A percentile compares a stretch with the other conserved stretches of the same genome.
Evolutionary conservation across 176 grass and related monocot genomes (phyloP).

Genomic region (Leersia perrieri): DNA sequence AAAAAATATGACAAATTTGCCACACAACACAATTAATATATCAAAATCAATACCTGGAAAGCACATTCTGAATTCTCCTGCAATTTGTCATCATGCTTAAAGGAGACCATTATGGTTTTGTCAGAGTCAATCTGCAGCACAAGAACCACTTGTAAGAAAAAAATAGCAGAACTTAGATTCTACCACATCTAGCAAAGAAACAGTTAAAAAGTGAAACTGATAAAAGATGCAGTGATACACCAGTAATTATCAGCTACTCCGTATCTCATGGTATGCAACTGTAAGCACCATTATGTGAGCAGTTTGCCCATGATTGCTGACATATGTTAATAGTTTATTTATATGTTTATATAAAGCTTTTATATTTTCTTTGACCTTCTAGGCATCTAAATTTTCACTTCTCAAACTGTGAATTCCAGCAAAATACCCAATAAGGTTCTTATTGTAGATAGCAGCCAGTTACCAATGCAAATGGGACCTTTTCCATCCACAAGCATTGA

Average conservation of each 20-base stretch:
- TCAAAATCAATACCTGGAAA: constrained; percentile 56
- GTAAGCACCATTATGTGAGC: neutral
- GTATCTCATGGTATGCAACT: neutral
- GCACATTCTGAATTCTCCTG: constrained; percentile 81
- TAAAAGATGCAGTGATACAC: neutral
- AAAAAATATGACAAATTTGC: neutral
- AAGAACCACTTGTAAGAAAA: constrained; percentile 5
- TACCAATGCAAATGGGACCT: neutral
- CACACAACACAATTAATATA: neutral
- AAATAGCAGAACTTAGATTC: neutral
- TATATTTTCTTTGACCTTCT: neutral
- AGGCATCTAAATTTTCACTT: neutral
- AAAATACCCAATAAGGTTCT: neutral
- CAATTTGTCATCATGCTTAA: constrained; percentile 87
- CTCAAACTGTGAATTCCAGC: neutral
- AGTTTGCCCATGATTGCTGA: too few relatives aligned
- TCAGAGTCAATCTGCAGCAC: constrained; percentile 77
- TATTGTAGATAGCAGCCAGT: neutral
- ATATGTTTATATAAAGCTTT: neutral
- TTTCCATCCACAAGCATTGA: neutral
- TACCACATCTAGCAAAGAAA: neutral
- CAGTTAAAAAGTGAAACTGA: neutral
- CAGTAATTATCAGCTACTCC: neutral
- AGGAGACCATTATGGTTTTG: constrained; percentile 91
- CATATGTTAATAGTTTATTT: neutral